Conservation (phyloP, 768 basidiomycete genomes). For the Rhodotorula toruloides region DNA sequence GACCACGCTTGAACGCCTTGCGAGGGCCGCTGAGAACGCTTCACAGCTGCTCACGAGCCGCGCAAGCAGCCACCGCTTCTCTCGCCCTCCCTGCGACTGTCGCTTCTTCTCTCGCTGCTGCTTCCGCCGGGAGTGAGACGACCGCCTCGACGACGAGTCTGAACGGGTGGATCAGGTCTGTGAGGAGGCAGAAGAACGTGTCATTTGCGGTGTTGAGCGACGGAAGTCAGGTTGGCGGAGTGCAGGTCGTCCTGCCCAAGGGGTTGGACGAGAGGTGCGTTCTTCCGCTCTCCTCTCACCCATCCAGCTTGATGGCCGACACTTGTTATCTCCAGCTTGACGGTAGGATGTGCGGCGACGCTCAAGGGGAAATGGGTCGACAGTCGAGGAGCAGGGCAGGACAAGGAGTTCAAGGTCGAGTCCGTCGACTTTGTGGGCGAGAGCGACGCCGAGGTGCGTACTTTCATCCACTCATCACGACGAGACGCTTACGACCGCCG, state of each 20-base stretch:
- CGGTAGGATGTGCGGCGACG: conserved; percentile 28
- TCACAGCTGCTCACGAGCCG: not conserved
- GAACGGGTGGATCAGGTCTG: conserved; percentile 39
- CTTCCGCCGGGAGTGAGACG: not conserved
- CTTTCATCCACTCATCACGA: not conserved
- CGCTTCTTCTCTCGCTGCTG: not conserved
- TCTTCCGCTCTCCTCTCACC: not conserved
- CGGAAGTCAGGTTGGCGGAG: conserved; percentile 21
- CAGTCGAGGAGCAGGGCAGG: conserved; percentile 23
- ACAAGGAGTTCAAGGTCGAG: conserved; percentile 36
- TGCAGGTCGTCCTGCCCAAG: conserved; percentile 40
- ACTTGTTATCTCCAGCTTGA: conserved; percentile 6
- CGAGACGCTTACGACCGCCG: not conserved
- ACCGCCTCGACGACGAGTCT: conserved; percentile 1
- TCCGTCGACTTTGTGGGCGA: conserved; percentile 34
- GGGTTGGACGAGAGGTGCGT: conserved; percentile 22
- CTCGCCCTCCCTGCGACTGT: not conserved
- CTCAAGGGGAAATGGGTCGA: conserved; percentile 32
- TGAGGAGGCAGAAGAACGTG: conserved; percentile 40
- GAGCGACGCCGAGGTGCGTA: conserved; percentile 38
- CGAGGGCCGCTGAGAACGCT: not conserved
- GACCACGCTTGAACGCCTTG: not conserved
- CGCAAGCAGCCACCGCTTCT: not conserved
- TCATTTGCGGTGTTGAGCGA: conserved; percentile 41
- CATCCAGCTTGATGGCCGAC: not conserved